Evolutionary conservation across 2,329 filamentous ascomycete genomes (phyloP).

Genomic region (Xylaria sp.): DNA sequence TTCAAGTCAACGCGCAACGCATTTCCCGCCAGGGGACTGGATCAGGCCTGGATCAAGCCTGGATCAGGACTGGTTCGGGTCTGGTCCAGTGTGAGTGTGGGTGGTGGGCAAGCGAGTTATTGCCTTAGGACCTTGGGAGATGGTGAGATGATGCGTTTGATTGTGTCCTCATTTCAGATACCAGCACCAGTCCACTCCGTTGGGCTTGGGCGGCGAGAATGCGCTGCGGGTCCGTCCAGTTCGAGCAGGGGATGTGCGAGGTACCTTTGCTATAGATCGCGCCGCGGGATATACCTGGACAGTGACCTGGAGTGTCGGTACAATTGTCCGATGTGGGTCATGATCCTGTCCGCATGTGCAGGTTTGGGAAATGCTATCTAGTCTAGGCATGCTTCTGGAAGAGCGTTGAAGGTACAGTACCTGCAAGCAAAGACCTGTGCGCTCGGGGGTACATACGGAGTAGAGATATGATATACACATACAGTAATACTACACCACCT

Average conservation of each 20-base stretch:
- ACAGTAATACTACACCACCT: no score
- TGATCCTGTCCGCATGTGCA: slow-evolving; percentile 23
- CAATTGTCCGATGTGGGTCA: slow-evolving; percentile 17
- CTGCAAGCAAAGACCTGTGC: no score
- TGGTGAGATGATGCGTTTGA: slow-evolving; percentile 24
- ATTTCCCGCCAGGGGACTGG: slow-evolving; percentile 7
- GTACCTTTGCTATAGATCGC: background rate
- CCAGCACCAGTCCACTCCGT: background rate
- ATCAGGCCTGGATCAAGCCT: no score
- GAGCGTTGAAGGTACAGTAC: background rate
- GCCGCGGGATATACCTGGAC: background rate
- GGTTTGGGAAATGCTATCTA: slow-evolving; percentile 20
- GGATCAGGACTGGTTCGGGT: no score
- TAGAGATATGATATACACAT: background rate
- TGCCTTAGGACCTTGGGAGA: slow-evolving; percentile 5
- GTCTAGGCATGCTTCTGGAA: slow-evolving; percentile 26
- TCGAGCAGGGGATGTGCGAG: background rate
- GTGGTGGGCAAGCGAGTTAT: slow-evolving; percentile 12
- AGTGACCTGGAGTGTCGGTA: background rate
- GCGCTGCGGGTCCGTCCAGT: slow-evolving; percentile 6
- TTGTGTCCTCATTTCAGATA: slow-evolving; percentile 22
- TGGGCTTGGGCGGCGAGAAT: background rate
- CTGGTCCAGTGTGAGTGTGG: slow-evolving; percentile 13
- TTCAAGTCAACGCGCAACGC: slow-evolving; percentile 18
- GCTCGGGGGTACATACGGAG: no score